A percentile compares a stretch with the other conserved stretches of the same genome.
Evolutionary conservation across 352 stramenopile genomes (phyloP).

Genomic region (Aphanomyces cochlioides): DNA sequence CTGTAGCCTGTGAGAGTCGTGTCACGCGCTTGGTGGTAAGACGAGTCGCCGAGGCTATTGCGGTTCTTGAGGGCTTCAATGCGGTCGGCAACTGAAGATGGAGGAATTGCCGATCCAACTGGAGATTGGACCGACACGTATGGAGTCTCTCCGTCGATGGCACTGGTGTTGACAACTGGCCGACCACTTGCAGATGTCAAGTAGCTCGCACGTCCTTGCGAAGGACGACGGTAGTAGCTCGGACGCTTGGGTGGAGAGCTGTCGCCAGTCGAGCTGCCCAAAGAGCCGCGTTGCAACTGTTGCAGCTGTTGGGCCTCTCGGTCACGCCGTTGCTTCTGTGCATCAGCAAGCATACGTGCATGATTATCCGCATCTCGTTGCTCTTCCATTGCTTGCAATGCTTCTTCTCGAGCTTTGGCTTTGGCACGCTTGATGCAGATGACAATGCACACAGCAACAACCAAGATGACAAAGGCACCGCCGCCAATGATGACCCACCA

Average conservation of each 20-base stretch:
- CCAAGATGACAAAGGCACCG: conserved; percentile 58
- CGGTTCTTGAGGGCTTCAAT: conserved; percentile 2
- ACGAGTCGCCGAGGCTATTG: not conserved
- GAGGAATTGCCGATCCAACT: not conserved
- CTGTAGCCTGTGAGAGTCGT: conserved; percentile 15
- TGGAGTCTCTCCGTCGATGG: not conserved
- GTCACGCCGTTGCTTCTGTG: conserved; percentile 9
- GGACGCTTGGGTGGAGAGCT: not conserved
- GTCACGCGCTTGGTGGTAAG: conserved; percentile 10
- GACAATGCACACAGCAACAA: conserved; percentile 69
- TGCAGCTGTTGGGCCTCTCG: conserved; percentile 1
- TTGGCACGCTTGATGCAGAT: conserved; percentile 74
- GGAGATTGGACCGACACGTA: conserved; percentile 14
- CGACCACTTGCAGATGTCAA: not conserved
- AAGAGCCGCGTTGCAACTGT: not conserved
- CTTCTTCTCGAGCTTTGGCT: conserved; percentile 69
- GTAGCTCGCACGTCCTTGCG: not conserved
- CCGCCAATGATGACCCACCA: conserved; percentile 67
- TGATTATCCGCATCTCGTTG: conserved; percentile 42
- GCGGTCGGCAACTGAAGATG: not conserved
- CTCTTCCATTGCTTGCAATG: conserved; percentile 52
- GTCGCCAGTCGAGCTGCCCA: not conserved
- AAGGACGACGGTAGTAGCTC: conserved; percentile 17
- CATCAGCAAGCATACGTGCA: conserved; percentile 15
- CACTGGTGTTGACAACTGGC: not conserved